phyloP scores from a whole-genome alignment of 2,329 filamentous ascomycete species.

The Colletotrichum sp. region DNA sequence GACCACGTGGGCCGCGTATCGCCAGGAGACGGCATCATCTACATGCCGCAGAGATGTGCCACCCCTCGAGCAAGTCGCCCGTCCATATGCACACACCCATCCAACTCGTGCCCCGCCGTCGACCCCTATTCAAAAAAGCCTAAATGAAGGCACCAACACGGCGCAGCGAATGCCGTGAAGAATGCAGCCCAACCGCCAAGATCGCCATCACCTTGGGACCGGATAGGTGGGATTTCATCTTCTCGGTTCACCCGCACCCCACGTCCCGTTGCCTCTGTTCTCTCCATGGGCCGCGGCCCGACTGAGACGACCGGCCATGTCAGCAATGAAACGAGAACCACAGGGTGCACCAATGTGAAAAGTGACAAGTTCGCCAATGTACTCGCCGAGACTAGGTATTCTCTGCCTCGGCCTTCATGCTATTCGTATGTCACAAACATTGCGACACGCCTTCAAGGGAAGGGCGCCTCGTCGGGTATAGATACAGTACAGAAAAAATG shows the following conservation, averaged over 20 bases:
- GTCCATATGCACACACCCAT: not conserved
- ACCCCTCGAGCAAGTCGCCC: not conserved
- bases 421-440: not conserved
- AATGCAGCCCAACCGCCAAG: not conserved
- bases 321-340: not conserved
- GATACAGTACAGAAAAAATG: conserved; percentile 9
- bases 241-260: not conserved
- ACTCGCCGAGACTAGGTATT: not conserved
- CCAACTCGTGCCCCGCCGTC: not conserved
- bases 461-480: conserved; percentile 11
- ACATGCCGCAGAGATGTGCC: not conserved
- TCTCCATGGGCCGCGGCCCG: not conserved
- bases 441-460: not conserved
- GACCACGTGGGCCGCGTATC: not conserved
- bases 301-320: not conserved
- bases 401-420: not conserved
- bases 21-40: not conserved
- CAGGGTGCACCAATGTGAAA: not conserved
- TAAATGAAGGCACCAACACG: not conserved
- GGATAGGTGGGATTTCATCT: not conserved
- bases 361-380: not conserved
- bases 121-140: not conserved
- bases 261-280: not conserved
- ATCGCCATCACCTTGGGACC: not conserved
- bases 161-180: not conserved